A percentile compares a stretch with the other conserved stretches of the same genome.
phyloP scores from a whole-genome alignment of 768 basidiomycete species.

The Leccinum subgranulosum region DNA sequence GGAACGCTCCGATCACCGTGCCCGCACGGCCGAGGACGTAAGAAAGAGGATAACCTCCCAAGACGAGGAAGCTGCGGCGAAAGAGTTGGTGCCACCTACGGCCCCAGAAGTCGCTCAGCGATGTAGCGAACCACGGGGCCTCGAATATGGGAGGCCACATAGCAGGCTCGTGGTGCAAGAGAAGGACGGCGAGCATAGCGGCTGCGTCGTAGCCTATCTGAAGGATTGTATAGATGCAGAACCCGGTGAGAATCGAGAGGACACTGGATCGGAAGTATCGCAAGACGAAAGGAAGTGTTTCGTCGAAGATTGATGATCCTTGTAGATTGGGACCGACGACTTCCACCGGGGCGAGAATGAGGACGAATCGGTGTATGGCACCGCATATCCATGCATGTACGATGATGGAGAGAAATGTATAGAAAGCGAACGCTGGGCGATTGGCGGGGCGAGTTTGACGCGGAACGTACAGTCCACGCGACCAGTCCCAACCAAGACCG shows the following conservation, averaged over 20 bases:
- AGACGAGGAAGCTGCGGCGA: conserved; percentile 29
- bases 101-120: conserved; percentile 37
- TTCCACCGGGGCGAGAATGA: conserved; percentile 42
- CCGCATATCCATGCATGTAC: conserved; percentile 42
- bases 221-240: conserved; percentile 44
- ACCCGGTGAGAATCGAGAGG: conserved; percentile 41
- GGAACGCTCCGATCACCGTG: conserved; percentile 52
- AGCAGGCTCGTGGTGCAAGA: conserved; percentile 28
- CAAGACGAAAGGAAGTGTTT: conserved; percentile 25
- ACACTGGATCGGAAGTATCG: conserved; percentile 39
- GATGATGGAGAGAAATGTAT: conserved; percentile 34
- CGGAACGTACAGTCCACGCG: conserved; percentile 29
- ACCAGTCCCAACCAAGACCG: conserved; percentile 65
- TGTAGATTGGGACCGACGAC: conserved; percentile 18
- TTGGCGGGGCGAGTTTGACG: conserved; percentile 41
- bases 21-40: conserved; percentile 46
- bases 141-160: conserved; percentile 35
- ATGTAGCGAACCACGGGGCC: conserved; percentile 35
- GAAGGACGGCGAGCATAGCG: conserved; percentile 21
- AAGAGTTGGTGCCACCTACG: conserved; percentile 37
- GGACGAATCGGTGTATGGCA: conserved; percentile 43
- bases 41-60: conserved; percentile 30
- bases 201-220: conserved; percentile 31
- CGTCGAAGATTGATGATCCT: conserved; percentile 31
- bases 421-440: conserved; percentile 34